These are phyloP conservation scores for Sequoiadendron giganteum DNA, from an alignment of 75 land plant species.

Conservation along the genomic window DNA sequence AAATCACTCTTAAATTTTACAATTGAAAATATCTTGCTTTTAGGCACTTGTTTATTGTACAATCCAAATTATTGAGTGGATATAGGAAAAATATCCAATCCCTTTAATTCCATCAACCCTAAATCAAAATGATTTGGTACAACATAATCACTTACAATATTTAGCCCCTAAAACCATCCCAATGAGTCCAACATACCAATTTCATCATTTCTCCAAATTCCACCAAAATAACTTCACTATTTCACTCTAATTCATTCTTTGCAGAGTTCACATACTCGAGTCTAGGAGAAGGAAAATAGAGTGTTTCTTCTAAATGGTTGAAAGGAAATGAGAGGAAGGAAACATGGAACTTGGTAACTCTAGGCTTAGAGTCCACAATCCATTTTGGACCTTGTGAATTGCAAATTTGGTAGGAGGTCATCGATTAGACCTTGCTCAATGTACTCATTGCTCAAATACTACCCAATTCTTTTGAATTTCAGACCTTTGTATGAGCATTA, in stretches of 20 bases:
- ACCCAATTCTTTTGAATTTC: slow-evolving; percentile 89
- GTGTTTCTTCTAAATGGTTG: not conserved
- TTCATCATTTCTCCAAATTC: not conserved
- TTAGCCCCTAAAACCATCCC: not conserved
- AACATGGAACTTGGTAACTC: slow-evolving; percentile 94
- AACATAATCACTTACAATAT: not conserved
- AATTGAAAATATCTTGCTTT: not conserved
- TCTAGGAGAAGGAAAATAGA: not conserved
- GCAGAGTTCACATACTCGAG: not conserved
- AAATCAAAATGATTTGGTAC: not conserved
- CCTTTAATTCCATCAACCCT: not conserved
- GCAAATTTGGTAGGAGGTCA: slow-evolving; percentile 74
- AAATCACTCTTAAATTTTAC: not conserved
- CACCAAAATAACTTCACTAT: not conserved
- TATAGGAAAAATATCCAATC: not conserved
- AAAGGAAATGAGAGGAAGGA: slow-evolving; percentile 35
- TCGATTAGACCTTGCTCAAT: slow-evolving; percentile 77
- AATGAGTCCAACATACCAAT: not conserved
- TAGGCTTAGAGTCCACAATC: slow-evolving; percentile 85
- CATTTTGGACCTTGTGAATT: slow-evolving; percentile 77
- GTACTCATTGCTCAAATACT: slow-evolving; percentile 96
- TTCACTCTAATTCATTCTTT: not conserved
- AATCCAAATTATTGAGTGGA: not conserved
- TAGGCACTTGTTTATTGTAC: not conserved
- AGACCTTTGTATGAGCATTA: slow-evolving; percentile 94